A percentile compares a stretch with the other conserved stretches of the same genome.
Evolutionary conservation across 169 alveolate genomes (phyloP).

Genomic region (Plasmodium berghei): DNA sequence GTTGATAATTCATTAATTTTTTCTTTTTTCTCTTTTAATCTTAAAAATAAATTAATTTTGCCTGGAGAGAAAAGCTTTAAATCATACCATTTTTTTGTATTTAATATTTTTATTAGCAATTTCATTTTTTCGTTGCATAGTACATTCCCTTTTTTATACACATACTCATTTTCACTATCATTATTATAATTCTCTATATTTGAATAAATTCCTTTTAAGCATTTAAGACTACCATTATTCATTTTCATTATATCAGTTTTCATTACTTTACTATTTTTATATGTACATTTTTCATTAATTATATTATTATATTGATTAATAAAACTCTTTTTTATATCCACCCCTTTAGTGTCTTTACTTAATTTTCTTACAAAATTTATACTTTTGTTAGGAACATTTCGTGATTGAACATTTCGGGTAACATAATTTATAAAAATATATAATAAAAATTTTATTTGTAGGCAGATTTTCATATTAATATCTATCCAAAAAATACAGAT

Average conservation of each 20-base stretch:
- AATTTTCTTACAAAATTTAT: neutral
- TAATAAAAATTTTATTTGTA: constrained; percentile 9
- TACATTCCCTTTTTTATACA: constrained; percentile 25
- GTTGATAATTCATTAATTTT: constrained; percentile 56
- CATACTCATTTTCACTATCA: neutral
- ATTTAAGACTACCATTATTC: neutral
- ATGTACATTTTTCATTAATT: neutral
- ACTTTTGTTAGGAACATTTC: constrained; percentile 9
- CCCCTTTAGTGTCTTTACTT: neutral
- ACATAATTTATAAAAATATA: constrained; percentile 8
- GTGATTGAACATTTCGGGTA: neutral
- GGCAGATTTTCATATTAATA: constrained; percentile 27
- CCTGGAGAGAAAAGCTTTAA: constrained; percentile 63
- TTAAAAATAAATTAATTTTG: constrained; percentile 67
- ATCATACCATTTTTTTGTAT: constrained; percentile 46
- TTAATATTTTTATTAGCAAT: constrained; percentile 30
- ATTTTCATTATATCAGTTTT: neutral
- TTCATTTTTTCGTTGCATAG: constrained; percentile 49
- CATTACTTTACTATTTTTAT: neutral
- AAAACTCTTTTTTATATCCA: neutral
- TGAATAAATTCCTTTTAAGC: neutral
- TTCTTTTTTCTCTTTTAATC: constrained; percentile 41
- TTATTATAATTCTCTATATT: neutral
- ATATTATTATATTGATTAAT: constrained; percentile 4
- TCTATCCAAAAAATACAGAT: neutral